phyloP scores from a whole-genome alignment of 345 rosid species.

The Dipteronia sinensis region DNA sequence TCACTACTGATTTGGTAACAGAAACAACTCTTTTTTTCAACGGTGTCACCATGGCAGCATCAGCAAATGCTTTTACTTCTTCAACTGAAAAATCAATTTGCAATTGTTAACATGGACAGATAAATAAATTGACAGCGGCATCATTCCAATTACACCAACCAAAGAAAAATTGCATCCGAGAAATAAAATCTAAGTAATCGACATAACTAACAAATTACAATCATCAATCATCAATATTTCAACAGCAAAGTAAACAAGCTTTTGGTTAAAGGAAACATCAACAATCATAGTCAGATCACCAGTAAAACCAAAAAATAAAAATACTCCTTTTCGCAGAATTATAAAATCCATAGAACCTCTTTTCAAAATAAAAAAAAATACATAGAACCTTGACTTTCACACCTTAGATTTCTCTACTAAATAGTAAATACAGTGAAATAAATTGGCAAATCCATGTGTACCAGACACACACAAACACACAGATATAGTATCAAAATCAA shows the following conservation, averaged over 20 bases:
- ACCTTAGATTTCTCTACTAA: neutral
- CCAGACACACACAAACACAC: neutral
- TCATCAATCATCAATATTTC: neutral
- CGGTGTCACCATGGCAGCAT: constrained; percentile 15
- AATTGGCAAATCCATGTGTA: neutral
- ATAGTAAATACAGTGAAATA: neutral
- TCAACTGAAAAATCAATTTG: constrained; percentile 21
- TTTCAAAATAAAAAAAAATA: too few relatives aligned
- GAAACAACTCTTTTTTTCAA: constrained; percentile 26
- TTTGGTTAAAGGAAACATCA: neutral
- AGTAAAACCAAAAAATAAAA: neutral
- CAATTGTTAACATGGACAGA: neutral
- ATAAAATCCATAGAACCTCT: neutral
- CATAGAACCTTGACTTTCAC: neutral
- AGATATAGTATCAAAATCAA: neutral
- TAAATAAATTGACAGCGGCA: neutral
- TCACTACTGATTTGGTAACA: constrained; percentile 26
- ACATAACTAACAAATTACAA: neutral
- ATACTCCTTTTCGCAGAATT: too few relatives aligned
- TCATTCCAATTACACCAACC: neutral
- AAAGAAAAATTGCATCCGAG: too few relatives aligned
- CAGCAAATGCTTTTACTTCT: constrained; percentile 26
- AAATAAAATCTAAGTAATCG: neutral
- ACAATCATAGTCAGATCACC: neutral
- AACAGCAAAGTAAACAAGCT: neutral